Base-by-base conservation (phyloP, 2,329 filamentous ascomycete genomes). In the Dactylonectria macrodidyma region DNA sequence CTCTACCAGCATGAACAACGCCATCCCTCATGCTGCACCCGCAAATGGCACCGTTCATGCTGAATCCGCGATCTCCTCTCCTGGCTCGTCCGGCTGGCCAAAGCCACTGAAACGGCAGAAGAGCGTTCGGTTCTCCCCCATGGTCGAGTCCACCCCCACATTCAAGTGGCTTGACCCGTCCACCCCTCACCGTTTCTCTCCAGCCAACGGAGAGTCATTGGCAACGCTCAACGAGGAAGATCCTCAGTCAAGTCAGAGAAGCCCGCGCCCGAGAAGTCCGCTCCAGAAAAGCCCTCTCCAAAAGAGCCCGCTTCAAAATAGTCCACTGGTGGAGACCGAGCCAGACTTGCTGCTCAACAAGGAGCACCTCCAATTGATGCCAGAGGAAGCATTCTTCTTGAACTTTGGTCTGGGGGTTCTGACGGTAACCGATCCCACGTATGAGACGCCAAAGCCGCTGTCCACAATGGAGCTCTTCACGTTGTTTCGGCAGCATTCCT, bases 301-400 rank as follows among this genome's bases (percentile, higher is more conserved):
- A 7, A 30, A 30, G 26, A 30, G 26, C 26, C 26, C 26, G 7
- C 26, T 30, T 30, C 26, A 30, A 30, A 30, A 30, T 30, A 50
- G 9, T 12, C 41, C 55, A 7, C 55, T n/a, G 3, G 46, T 54
- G 34, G 51, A 56, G 11, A 19, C 30, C 34, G 24, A 59, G 26
- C 58, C 44, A 19, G 38, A 54, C 2, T 58, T 67, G n/a, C 75
- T 88, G 3, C 74, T 80, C 58, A 85, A 89, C 71, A 87, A 83
- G 82, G 96, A 99, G 76, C 95, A 98, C 77, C 90, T 98, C n/a
- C 96, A 98, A 78, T 86, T 99, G 9, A 95, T 92, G 3, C 88
- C 92, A 0, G 95, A 98, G 79, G 96, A 99, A 81, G 92, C 95
- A 0, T 97, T 98, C 81, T 99, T 97, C 79, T 87, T 99, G 10